Evolutionary conservation across 2,329 filamentous ascomycete genomes (phyloP).

Genomic region (Pseudonectria foliicola): DNA sequence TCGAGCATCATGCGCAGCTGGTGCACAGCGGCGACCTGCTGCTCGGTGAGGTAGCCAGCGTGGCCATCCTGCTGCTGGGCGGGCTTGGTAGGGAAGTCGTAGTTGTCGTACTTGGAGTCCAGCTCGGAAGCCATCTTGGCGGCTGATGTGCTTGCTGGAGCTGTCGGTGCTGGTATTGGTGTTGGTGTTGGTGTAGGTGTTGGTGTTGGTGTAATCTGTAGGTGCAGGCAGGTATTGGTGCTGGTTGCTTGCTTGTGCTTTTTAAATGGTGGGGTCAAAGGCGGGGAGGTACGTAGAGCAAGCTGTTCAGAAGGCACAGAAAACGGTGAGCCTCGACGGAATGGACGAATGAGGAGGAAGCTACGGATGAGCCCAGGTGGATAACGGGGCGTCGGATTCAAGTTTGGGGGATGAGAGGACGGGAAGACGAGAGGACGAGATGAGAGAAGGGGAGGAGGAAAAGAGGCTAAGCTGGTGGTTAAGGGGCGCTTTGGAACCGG

Average conservation of each 20-base stretch:
- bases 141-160: no score
- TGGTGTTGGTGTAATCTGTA: no score
- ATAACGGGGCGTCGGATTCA: no score
- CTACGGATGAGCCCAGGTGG: no score
- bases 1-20: slow-evolving; percentile 84
- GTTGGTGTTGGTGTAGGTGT: slow-evolving; percentile 20
- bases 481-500: slow-evolving; percentile 14
- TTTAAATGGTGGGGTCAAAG: slow-evolving; percentile 33
- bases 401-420: slow-evolving; percentile 2
- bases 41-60: slow-evolving; percentile 75
- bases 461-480: slow-evolving; percentile 7
- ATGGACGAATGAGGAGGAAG: no score
- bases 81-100: slow-evolving; percentile 80
- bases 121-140: no score
- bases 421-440: slow-evolving; percentile 2
- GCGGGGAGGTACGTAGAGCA: background rate
- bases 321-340: no score
- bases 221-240: no score
- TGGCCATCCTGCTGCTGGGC: slow-evolving; percentile 67
- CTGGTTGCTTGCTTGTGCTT: no score
- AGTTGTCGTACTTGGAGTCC: slow-evolving; percentile 88
- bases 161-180: no score
- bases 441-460: slow-evolving; percentile 3
- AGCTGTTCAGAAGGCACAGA: no score
- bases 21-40: slow-evolving; percentile 83